Conservation (phyloP, 768 basidiomycete genomes). For the Hygrocybe punicea region DNA sequence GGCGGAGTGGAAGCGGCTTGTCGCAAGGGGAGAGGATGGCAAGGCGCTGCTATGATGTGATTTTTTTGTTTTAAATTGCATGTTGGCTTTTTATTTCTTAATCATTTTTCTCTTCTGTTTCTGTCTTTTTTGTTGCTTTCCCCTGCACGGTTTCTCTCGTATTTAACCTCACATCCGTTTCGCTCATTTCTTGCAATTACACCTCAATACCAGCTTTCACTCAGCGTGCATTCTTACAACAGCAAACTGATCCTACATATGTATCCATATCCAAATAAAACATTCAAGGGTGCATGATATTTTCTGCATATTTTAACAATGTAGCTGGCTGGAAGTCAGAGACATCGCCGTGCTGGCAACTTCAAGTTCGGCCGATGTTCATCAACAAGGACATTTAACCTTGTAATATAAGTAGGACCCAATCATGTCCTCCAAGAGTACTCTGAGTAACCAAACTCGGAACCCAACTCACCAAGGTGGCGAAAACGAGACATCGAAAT, state of each 20-base stretch:
- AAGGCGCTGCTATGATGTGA: conserved; percentile 51
- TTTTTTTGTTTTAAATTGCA: not conserved
- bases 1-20: conserved; percentile 71
- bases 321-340: too few relatives aligned
- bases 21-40: conserved; percentile 59
- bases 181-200: not conserved
- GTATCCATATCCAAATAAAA: too few relatives aligned
- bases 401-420: not conserved
- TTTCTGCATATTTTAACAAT: too few relatives aligned
- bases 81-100: not conserved
- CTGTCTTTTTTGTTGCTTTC: not conserved
- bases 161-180: not conserved
- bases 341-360: too few relatives aligned
- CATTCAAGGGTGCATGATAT: too few relatives aligned
- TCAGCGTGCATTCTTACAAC: too few relatives aligned
- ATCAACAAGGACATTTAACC: not conserved
- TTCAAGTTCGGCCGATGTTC: too few relatives aligned
- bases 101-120: not conserved
- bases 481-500: too few relatives aligned
- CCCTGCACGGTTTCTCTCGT: not conserved
- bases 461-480: too few relatives aligned
- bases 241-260: too few relatives aligned
- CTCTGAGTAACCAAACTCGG: too few relatives aligned
- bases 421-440: too few relatives aligned
- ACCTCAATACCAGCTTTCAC: not conserved